Conservation (phyloP, 2,329 filamentous ascomycete genomes). For the Ceratocystis cubensis region DNA sequence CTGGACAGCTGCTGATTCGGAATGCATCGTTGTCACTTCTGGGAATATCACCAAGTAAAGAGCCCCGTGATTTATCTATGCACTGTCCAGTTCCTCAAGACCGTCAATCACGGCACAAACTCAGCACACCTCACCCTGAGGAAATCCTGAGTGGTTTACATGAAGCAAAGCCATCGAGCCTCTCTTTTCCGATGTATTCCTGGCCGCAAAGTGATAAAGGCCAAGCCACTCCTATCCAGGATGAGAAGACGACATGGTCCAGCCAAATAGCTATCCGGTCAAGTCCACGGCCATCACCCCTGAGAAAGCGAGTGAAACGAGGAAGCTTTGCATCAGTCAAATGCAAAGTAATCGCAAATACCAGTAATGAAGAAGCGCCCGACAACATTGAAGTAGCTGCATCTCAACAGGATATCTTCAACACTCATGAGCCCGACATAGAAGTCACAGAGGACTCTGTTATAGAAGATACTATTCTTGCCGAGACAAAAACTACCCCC, state of each 20-base stretch:
- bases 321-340: not conserved
- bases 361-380: not conserved
- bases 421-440: not conserved
- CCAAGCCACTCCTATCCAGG: not conserved
- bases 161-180: not conserved
- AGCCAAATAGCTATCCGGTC: constrained; percentile 18
- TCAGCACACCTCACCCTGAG: not conserved
- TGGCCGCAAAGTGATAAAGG: not conserved
- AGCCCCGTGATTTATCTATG: not conserved
- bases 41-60: not conserved
- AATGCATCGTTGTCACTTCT: not conserved
- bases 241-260: constrained; percentile 7
- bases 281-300: constrained; percentile 1
- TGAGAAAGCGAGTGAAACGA: constrained; percentile 6
- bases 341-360: not conserved
- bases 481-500: not conserved
- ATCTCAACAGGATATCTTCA: not conserved
- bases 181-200: constrained; percentile 10
- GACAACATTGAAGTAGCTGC: not conserved
- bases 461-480: constrained; percentile 17
- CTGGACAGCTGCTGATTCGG: not conserved
- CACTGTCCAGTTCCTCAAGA: not conserved
- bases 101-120: not conserved
- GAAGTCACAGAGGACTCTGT: constrained; percentile 5
- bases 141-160: not conserved